phyloP scores from a whole-genome alignment of 768 basidiomycete genomes.

The Rhodocollybia butyracea region DNA sequence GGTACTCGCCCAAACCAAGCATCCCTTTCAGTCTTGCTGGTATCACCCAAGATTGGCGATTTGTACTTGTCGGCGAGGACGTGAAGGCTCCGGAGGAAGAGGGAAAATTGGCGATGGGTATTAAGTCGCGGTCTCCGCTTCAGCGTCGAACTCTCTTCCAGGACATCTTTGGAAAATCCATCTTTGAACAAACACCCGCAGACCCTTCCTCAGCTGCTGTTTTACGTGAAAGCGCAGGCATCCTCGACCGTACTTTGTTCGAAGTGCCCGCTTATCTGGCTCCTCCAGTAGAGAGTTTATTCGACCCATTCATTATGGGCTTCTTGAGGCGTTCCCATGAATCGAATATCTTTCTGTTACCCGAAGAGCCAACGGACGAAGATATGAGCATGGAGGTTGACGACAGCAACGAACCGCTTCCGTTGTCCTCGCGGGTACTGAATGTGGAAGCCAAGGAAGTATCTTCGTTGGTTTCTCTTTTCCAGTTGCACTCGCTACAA shows the following conservation, averaged over 20 bases:
- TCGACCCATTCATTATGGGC: conserved; percentile 49
- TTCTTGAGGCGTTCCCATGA: conserved; percentile 28
- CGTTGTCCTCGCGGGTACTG: conserved; percentile 26
- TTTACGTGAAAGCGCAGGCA: conserved; percentile 23
- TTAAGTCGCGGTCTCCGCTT: conserved; percentile 23
- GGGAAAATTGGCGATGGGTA: conserved; percentile 36
- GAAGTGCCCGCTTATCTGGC: conserved; percentile 72
- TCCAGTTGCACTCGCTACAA: conserved; percentile 47
- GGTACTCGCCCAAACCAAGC: conserved; percentile 25
- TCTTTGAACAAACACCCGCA: conserved; percentile 38
- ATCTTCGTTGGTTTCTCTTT: conserved; percentile 60
- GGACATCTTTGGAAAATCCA: conserved; percentile 85
- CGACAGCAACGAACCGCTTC: conserved; percentile 19
- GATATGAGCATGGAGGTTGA: conserved; percentile 46
- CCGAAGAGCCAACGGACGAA: conserved; percentile 23
- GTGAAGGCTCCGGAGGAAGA: conserved; percentile 38
- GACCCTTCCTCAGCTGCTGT: conserved; percentile 8
- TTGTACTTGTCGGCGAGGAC: conserved; percentile 67
- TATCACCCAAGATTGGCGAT: conserved; percentile 63
- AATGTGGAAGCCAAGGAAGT: conserved; percentile 50
- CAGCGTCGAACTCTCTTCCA: conserved; percentile 69
- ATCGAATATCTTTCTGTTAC: conserved; percentile 7
- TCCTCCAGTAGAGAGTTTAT: conserved; percentile 71
- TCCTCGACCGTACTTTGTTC: conserved; percentile 48
- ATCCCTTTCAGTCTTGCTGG: conserved; percentile 57